Conservation (phyloP, 2,329 filamentous ascomycete genomes). For the Fusarium keratoplasticum region DNA sequence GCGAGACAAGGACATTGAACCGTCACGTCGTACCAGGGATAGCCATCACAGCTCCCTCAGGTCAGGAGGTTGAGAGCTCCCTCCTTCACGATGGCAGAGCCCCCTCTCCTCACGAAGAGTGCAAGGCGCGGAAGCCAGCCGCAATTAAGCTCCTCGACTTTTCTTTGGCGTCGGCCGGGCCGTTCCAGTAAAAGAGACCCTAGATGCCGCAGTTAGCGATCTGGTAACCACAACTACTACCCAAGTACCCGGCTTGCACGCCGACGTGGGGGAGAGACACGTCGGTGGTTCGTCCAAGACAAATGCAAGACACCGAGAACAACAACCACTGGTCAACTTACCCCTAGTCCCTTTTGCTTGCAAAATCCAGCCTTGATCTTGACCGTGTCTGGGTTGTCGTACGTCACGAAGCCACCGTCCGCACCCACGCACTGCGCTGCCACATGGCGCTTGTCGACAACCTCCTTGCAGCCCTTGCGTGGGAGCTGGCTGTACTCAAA, state of each 20-base stretch:
- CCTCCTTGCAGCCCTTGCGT: constrained; percentile 69
- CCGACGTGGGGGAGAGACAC: constrained; percentile 18
- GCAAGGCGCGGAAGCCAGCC: constrained; percentile 68
- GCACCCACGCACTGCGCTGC: constrained; percentile 79
- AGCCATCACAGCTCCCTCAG: constrained; percentile 1
- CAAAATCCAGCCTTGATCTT: constrained; percentile 80
- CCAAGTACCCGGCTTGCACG: constrained; percentile 2
- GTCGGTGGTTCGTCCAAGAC: constrained; percentile 24
- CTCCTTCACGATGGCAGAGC: background rate
- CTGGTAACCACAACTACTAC: background rate
- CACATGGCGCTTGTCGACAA: constrained; percentile 73
- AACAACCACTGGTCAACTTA: constrained; percentile 50
- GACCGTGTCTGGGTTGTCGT: constrained; percentile 83
- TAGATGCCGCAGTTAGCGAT: constrained; percentile 47
- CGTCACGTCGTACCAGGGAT: constrained; percentile 19
- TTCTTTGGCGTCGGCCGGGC: constrained; percentile 74
- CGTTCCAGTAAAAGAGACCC: constrained; percentile 87
- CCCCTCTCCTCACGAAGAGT: constrained; percentile 50
- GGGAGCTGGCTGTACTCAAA: constrained; percentile 82
- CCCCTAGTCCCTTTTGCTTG: constrained; percentile 75
- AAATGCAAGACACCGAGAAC: constrained; percentile 23
- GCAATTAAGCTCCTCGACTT: constrained; percentile 68
- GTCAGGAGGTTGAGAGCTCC: background rate
- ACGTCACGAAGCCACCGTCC: constrained; percentile 82
- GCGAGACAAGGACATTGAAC: constrained; percentile 13